Base-by-base conservation (phyloP, 495 filamentous ascomycete genomes). In the Penicillium turbatum region DNA sequence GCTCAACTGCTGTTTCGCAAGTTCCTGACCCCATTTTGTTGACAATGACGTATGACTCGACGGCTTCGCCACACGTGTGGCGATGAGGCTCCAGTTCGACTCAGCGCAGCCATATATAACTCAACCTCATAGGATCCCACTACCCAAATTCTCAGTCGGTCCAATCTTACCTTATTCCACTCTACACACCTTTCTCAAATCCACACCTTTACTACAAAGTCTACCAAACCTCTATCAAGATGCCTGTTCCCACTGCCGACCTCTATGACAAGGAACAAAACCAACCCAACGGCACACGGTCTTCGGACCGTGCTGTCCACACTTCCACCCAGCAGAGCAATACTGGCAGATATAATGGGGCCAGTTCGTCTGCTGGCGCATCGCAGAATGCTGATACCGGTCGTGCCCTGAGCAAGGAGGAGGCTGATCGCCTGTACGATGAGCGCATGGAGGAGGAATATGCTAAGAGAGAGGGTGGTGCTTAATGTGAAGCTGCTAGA, bases 371-470 rank as follows among this genome's bases (percentile, higher is more conserved):
- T 7, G 35, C 56, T 9, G 53, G 49, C 15, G 50, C 64, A 17
- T 60, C 46, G 21, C 55, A 54, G 36, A 53, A 53, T 39, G 17
- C 56, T 10, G 58, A 59, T 7, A 43, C 61, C 17, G 57, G 68
- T 24, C 61, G 57, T n/a, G 45, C 62, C 7, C 38, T 77, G 61
- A 76, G 64, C 40, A 69, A 67, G 56, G 76, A 79, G 49, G 82
- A 83, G 61, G 83, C 81, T 2, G 84, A 86, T 53, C 72, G 72
- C 21, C 51, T 79, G 13, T 89, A 88, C 46, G 82, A 86, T 62
- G 85, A 88, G 71, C 71, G 78, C n/a, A 88, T 87, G 55, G 83
- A 87, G 73, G 86, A 88, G 36, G 85, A 89, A 67, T 88, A 89
- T 64, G 85, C 86, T n/a, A 88, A 88, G 76, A 68, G 85, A 42